Conservation (phyloP, 2,329 filamentous ascomycete species). For the Colletotrichum sp. region DNA sequence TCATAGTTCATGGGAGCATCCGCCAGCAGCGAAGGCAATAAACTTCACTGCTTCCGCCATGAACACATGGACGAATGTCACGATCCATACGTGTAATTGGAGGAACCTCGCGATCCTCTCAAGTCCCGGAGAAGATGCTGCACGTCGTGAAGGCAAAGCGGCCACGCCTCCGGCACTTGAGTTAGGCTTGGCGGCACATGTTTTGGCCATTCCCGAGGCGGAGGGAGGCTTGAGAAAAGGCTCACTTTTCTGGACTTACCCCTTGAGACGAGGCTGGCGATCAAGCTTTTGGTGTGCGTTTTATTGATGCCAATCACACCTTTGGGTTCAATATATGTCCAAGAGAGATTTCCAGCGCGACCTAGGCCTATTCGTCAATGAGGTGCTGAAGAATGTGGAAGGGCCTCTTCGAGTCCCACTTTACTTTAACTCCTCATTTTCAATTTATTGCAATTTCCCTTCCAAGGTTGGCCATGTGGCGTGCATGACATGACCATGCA, state of each 20-base stretch:
- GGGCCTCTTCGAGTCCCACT: not conserved
- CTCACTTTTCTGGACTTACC: not conserved
- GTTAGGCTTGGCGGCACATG: not conserved
- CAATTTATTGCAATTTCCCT: not conserved
- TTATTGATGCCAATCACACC: not conserved
- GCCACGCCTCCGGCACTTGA: not conserved
- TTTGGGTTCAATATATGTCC: not conserved
- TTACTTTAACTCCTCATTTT: not conserved
- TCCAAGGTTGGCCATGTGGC: not conserved
- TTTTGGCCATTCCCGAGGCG: not conserved
- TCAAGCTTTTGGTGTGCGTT: not conserved
- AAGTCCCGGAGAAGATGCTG: not conserved
- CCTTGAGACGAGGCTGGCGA: not conserved
- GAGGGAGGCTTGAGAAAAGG: not conserved
- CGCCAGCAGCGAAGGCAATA: not conserved
- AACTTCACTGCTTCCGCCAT: not conserved
- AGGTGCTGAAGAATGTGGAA: not conserved
- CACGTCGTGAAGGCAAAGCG: not conserved
- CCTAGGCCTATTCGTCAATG: not conserved
- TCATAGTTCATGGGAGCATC: not conserved
- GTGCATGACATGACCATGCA: not conserved
- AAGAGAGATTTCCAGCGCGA: not conserved
- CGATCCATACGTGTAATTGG: not conserved
- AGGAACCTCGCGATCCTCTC: not conserved
- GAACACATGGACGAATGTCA: fast-evolving